Evolutionary conservation across 768 basidiomycete genomes (phyloP), one percentile per base, ranked within the genome.

Genomic region (Clitopilus passeckerianus): DNA sequence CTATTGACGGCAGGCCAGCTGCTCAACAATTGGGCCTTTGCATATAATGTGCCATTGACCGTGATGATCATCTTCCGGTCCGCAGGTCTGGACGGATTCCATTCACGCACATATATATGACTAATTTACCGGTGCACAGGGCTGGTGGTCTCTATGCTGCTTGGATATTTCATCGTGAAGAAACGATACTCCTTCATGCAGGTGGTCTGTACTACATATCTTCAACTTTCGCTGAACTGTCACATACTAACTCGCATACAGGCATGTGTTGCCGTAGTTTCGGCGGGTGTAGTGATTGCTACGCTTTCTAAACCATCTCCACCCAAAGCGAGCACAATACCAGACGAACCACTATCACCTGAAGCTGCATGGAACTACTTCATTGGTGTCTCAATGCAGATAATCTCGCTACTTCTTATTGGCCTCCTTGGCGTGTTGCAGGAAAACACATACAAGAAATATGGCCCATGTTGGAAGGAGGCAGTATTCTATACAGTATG

Each of bases 41-140:
- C 86, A 0, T 90, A 84, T 68, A 75, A 86, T 53, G 87, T 93
- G 0, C 91, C 91, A 4, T 74, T 93, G 52, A 85, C 90, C 1
- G 73, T 95, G 2, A 84, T 91, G 63, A 93, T 95, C 63, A 86
- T 95, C 24, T 91, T 93, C 70, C 84, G 93, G 35, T 92, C 90
- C 55, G 91, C 89, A 41, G 91, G 91, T 87, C 27, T 30, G 27
- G 27, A 30, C 27, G 7, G 27, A 30, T 30, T 7, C 27, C 43
- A 67, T 70, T 60, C 37, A 27, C 60, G 53, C 57, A 24, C 34
- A n/a, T 53, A 5, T 1, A 55, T 59, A 23, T 37, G 35, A 33
- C 6, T 24, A 53, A 24, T 23, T 23, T n/a, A 6, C 23, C 9
- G 30, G 53, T 15, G 16, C 9, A 33, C 57, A 92, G 90, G 90